Evolutionary conservation across 768 basidiomycete species (phyloP).

Genomic region (Tricholoma hemisulphureum): DNA sequence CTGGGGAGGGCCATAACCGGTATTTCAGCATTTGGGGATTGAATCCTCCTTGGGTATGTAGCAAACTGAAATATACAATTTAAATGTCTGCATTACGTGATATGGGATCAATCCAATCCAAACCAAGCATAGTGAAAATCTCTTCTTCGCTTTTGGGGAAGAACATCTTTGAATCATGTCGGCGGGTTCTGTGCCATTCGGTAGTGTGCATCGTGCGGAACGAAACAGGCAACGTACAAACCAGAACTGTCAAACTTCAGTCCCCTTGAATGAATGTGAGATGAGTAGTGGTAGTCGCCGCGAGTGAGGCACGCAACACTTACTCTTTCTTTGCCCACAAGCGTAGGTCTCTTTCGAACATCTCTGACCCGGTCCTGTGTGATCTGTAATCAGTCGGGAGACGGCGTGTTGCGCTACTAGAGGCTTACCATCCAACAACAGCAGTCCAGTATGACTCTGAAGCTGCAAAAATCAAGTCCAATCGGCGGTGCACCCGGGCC

Average conservation of each 20-base stretch:
- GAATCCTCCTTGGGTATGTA: not conserved
- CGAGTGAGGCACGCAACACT: constrained; percentile 5
- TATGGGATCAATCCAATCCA: constrained; percentile 69
- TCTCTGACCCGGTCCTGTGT: constrained; percentile 78
- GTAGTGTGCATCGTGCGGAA: not conserved
- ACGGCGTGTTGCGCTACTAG: not conserved
- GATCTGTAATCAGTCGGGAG: not conserved
- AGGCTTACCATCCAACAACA: constrained; percentile 78
- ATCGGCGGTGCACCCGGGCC: constrained; percentile 60
- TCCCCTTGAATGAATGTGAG: constrained; percentile 42
- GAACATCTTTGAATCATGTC: constrained; percentile 60
- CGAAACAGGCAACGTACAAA: constrained; percentile 50
- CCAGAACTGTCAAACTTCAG: constrained; percentile 84
- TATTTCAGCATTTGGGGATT: constrained; percentile 79
- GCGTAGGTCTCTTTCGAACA: constrained; percentile 86
- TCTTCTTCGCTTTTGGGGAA: constrained; percentile 66
- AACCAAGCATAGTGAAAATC: constrained; percentile 67
- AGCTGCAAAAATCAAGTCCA: constrained; percentile 82
- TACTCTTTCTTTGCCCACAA: constrained; percentile 70
- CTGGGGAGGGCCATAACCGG: constrained; percentile 92
- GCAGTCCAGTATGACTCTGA: constrained; percentile 85
- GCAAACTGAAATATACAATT: constrained; percentile 8
- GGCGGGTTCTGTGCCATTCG: constrained; percentile 46
- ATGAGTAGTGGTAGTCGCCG: not conserved
- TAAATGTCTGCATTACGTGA: constrained; percentile 70